These are phyloP conservation scores for Sugiyamaella japonica DNA, from an alignment of 1,139 yeast species.

Conservation along the genomic window DNA sequence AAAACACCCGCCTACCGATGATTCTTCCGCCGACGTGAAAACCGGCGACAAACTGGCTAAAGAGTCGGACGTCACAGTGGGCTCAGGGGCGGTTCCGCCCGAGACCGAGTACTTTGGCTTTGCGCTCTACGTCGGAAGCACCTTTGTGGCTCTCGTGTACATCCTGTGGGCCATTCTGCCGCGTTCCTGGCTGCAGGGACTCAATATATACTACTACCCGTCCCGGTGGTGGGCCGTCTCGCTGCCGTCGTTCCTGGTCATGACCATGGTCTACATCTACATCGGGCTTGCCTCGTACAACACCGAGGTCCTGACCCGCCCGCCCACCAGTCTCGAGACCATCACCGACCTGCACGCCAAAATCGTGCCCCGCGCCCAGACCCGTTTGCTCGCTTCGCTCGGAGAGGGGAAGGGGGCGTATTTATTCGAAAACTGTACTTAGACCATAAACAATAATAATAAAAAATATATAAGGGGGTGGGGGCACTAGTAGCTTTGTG, in stretches of 20 bases:
- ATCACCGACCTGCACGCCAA: slow-evolving; percentile 69
- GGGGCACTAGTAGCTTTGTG: slow-evolving; percentile 22
- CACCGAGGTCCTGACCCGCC: slow-evolving; percentile 66
- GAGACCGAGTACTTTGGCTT: slow-evolving; percentile 82
- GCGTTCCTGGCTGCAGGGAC: slow-evolving; percentile 47
- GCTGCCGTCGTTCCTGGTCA: slow-evolving; percentile 65
- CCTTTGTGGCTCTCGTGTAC: slow-evolving; percentile 54
- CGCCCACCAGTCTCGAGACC: slow-evolving; percentile 58
- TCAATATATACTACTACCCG: slow-evolving; percentile 73
- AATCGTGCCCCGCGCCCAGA: slow-evolving; percentile 40
- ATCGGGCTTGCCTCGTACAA: slow-evolving; percentile 70
- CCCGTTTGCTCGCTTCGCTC: neutral
- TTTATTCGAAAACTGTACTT: neutral
- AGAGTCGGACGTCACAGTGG: slow-evolving; percentile 73
- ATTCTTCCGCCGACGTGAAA: slow-evolving; percentile 11
- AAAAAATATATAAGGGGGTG: slow-evolving; percentile 8
- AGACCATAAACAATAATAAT: slow-evolving; percentile 5
- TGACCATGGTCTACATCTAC: slow-evolving; percentile 70
- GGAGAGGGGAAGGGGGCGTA: neutral
- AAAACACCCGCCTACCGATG: neutral
- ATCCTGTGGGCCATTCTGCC: slow-evolving; percentile 73
- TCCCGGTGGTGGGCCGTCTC: slow-evolving; percentile 87
- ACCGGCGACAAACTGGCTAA: slow-evolving; percentile 50
- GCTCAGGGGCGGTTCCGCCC: slow-evolving; percentile 59
- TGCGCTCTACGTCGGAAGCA: slow-evolving; percentile 66